Base-by-base conservation (phyloP, 2,329 filamentous ascomycete genomes). In the Aspergillus flavus region DNA sequence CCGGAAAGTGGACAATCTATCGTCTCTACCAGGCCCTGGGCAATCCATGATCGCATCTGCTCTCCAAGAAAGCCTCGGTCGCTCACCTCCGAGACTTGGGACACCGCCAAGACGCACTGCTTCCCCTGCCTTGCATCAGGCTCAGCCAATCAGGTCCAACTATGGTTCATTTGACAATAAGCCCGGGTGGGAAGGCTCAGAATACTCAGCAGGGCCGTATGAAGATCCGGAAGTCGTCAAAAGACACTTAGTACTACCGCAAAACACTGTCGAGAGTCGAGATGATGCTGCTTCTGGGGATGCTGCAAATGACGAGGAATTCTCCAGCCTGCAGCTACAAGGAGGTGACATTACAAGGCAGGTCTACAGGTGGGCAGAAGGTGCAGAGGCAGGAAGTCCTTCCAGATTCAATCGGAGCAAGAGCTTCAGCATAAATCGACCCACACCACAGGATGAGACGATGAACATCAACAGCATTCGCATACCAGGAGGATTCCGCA, bases 331-430 rank as follows among this genome's bases (percentile, higher is more conserved):
- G 75, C 89, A 90, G 74, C 82, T 99, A 54, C 96, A 98, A 76
- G 95, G 95, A 64, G 95, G 95, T 67, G 95, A 99, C 76, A 91
- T 97, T 62, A 97, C 94, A 28, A 86, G 95, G 64, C 92, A 94
- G 60, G 96, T 99, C 71, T 99, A 99, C 82, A 90, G 92, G 71
- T 99, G 96, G 92, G 93, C 93, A 6, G 93, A 98, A 77, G 92
- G 96, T 75, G 91, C 91, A 58, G 89, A 96, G 73, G 83, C 87
- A 54, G 87, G 89, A 68, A 81, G 83, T 55, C 79, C 81, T 19
- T 78, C 81, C 34, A 82, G 87, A 70, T 83, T 88, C 73, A 87
- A 90, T 71, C 88, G 94, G 71, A 97, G 94, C 80, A 90, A 94
- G 81, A 98, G 94, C 78, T 97, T 97, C 76, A 89, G 90, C 71